A percentile compares a stretch with the other conserved stretches of the same genome.
Evolutionary conservation across 1,284 basidiomycete genomes (phyloP).

Genomic region (Fomitopsis palustris): DNA sequence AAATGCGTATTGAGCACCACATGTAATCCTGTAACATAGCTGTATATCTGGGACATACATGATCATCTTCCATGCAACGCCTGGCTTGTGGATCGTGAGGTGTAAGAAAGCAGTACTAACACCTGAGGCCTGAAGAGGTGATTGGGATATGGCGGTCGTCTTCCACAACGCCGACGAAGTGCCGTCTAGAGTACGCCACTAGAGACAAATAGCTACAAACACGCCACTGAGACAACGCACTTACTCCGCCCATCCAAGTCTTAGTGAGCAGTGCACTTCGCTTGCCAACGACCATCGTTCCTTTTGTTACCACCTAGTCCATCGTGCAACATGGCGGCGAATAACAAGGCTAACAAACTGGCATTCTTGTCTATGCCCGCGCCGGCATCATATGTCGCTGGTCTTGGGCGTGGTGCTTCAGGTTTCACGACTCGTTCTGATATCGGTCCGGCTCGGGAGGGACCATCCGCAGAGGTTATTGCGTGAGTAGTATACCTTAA

Average conservation of each 20-base stretch:
- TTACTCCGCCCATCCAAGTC: not conserved
- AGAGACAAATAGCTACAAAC: not conserved
- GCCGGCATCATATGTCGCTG: slow-evolving; percentile 92
- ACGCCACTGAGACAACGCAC: no score
- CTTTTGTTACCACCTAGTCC: not conserved
- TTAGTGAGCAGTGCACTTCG: not conserved
- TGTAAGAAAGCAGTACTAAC: no score
- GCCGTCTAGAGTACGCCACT: no score
- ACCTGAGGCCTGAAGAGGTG: no score
- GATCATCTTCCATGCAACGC: no score
- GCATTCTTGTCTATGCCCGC: slow-evolving; percentile 85
- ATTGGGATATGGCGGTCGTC: no score
- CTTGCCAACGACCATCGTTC: not conserved
- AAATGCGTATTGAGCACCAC: no score
- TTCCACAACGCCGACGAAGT: no score
- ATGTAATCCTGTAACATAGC: no score
- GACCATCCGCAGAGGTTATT: slow-evolving; percentile 84
- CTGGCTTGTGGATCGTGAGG: no score
- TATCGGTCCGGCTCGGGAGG: slow-evolving; percentile 97
- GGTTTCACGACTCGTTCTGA: slow-evolving; percentile 98
- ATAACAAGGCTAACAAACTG: slow-evolving; percentile 66
- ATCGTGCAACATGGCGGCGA: slow-evolving; percentile 38
- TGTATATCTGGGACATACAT: no score
- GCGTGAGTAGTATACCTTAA: slow-evolving; percentile 51
- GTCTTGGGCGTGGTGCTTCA: slow-evolving; percentile 94